Evolutionary conservation across 148 eudicot species (phyloP), one percentile per base, ranked within the genome.

Genomic region (Chenopodium album): DNA sequence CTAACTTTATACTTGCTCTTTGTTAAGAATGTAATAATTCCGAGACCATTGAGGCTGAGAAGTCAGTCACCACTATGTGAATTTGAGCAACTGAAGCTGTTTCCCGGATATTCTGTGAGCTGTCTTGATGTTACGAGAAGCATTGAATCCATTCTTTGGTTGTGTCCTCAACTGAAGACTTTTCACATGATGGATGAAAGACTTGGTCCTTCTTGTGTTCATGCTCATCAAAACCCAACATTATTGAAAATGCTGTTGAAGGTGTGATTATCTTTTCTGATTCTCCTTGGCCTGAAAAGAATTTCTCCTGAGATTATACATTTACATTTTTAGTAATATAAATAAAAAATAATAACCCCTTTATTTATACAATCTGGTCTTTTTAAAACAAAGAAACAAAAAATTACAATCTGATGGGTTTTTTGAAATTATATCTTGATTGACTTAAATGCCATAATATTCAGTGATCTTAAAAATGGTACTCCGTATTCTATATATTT

Each of bases 21-120:
- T 9, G 9, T 50, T 10, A 60, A 77, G 79, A 59, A 77, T 77
- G 70, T 77, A 5, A 62, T 62, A 31, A 77, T 77, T 60, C 68
- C 71, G 5, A 28, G 34, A 31, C 8, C 22, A n/a, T 32, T 62
- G 34, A 77, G 70, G 44, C 70, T 62, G 19, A 77, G 10, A 59
- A 19, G 19, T 41, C 13, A 14, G 9, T 7, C 79, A 34, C 54
- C 79, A 17, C 29, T 77, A 9, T 77, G 71, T 62, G 32, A 63
- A 37, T 62, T 77, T 28, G 56, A 77, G 54, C 29, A 77, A 12
- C 37, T 77, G 32, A 19, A 37, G 70, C 9, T 77, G 4, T 62
- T 34, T 8, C 69, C 54, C 41, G 52, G 1, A 41, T 4, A 29
- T 34, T 20, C 2, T 62, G 65, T 62, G 65, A 62, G 34, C 13